Base-by-base conservation (phyloP, 2,329 filamentous ascomycete genomes). In the Penicillium olsonii region DNA sequence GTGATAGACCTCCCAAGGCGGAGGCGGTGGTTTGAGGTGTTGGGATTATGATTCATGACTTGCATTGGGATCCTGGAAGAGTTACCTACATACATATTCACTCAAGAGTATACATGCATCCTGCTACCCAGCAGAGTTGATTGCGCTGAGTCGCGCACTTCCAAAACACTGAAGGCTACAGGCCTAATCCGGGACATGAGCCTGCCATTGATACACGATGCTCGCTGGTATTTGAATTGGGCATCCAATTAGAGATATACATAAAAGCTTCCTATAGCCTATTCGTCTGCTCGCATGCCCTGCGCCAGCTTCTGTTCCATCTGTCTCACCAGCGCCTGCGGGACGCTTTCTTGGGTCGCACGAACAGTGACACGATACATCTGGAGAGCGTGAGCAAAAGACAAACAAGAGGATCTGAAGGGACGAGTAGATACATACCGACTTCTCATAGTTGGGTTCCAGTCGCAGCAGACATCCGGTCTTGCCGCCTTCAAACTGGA, bases 301-400 rank as follows among this genome's bases (percentile, higher is more conserved):
- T 80, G 76, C 7, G 87, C 79, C 40, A 97, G 78, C 54, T 87
- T 83, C 56, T 92, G 88, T 66, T 95, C 88, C 90, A 99, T 95
- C 50, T 88, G 75, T 70, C 90, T 92, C 64, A 94, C 76, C 48
- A 99, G 69, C 17, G 92, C 80, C 2, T 83, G 80, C 7, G 94
- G 91, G 0, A 99, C 90, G 26, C 79, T 83, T 66, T 97, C 94
- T 64, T 97, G 92, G 1, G 94, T 99, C 5, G 92, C 94, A 55
- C 94, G 84, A 61, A 99, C 87, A 0, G 94, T 99, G 53, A 97
- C 79, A 45, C 94, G 92, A 64, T 95, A 88, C 90, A 96, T 96
- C 94, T 96, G 27, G 22, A 3, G 3, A 27, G 7, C n/a, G 18
- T 17, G 22, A 35, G 18, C 19, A 15, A 18, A 35, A 29, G 12